Conservation (phyloP, 148 eudicot species). For the Rhododendron molle region DNA sequence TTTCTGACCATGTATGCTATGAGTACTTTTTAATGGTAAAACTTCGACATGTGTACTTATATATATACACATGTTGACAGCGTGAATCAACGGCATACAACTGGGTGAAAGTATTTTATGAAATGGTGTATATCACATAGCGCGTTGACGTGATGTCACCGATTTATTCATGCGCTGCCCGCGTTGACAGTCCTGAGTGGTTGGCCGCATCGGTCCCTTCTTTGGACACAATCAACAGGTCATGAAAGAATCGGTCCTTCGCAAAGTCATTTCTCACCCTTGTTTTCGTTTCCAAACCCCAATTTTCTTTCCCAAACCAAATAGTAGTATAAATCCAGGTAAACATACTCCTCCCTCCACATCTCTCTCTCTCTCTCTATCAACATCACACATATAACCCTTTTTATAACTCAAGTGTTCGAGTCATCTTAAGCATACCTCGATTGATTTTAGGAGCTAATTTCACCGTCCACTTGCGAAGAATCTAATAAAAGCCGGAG, state of each 20-base stretch:
- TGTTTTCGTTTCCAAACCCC: not conserved
- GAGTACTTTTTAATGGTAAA: not conserved
- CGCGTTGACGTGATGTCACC: no score
- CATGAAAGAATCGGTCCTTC: not conserved
- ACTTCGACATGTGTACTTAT: no score
- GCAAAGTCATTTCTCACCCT: not conserved
- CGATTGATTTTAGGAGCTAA: rapidly evolving
- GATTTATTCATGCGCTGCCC: no score
- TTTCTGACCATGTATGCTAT: no score
- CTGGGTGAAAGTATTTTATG: no score
- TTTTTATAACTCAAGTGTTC: no score
- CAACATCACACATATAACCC: no score
- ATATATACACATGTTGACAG: no score
- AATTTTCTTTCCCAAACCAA: not conserved
- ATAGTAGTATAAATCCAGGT: not conserved
- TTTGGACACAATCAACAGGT: not conserved
- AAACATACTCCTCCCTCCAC: not conserved
- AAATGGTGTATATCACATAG: no score
- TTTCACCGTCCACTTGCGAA: rapidly evolving
- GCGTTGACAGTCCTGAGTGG: not conserved
- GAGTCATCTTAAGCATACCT: not conserved
- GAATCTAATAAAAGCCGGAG: no score
- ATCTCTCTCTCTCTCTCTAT: not conserved
- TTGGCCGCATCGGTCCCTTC: not conserved
- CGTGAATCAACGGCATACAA: no score